Evolutionary conservation across 148 eudicot genomes (phyloP), one percentile per base, ranked within the genome.

Genomic region (Simmondsia chinensis): DNA sequence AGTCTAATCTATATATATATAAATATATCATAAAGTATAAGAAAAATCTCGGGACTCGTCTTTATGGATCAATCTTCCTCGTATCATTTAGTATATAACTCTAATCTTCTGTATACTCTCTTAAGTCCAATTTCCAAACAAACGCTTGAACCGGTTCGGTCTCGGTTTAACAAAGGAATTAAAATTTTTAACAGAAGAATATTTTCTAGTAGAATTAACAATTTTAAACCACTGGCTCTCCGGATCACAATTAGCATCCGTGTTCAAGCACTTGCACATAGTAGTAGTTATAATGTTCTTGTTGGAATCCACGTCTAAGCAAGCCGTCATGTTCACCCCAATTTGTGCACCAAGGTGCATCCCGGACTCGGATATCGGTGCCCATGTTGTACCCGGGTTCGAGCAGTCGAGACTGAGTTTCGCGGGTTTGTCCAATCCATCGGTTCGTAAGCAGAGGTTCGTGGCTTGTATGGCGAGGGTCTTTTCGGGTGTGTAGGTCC

Each of bases 161-260:
- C n/a, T n/a, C n/a, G n/a, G n/a, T n/a, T n/a, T n/a, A n/a, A n/a
- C n/a, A n/a, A n/a, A n/a, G n/a, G n/a, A n/a, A n/a, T n/a, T n/a
- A n/a, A n/a, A n/a, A n/a, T n/a, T n/a, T n/a, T n/a, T n/a, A n/a
- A n/a, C n/a, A n/a, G n/a, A n/a, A n/a, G n/a, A n/a, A n/a, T n/a
- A 21, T 35, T 43, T 30, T 36, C 59, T 61, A 8, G 77, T 76
- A 55, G 64, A 63, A 52, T 81, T 66, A 29, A 80, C 62, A 46
- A 89, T 59, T 50, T 79, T 85, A 71, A 91, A 91, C 97, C 95
- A 91, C 59, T 85, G 95, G 36, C 72, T 74, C 14, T 42, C 74
- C 20, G 95, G 95, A 52, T 81, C 84, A 26, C 97, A 85, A 7
- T 15, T 37, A n/a, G 45, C 64, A 30, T 73, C 68, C 22, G 35